Base-by-base conservation (phyloP, 305 asterid species). In the Fraxinus baroniana region DNA sequence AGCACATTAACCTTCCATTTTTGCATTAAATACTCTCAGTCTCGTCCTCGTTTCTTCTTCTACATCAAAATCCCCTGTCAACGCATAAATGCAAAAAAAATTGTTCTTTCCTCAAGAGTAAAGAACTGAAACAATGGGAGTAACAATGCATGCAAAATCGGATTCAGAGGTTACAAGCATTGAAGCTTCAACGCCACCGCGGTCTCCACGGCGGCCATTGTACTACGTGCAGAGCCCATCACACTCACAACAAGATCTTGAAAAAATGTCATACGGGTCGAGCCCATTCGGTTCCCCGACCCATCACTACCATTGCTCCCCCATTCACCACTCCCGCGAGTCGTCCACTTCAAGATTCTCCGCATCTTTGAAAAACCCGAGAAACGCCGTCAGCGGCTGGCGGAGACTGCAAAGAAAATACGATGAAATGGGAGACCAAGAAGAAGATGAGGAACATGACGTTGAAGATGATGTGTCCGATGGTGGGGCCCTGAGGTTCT, bases 201-300 rank as follows among this genome's bases (percentile, higher is more conserved):
- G 97, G n/a, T 93, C 97, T 0, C 97, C 97, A 0, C 89, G 96
- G 8, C 89, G 91, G 24, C 92, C 94, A 7, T 68, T 93, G 36
- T 95, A 95, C 93, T 94, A 87, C 87, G 99, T 95, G 17, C 99
- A 95, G 89, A 94, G 98, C 89, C 98, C 98, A 3, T 88, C 97
- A 0, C 98, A 92, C 76, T 89, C 93, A 7, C 94, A 90, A 1
- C 90, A 92, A 74, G 96, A 94, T 37, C 85, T 88, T 0, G 97
- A 95, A 80, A 93, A 95, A 33, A 91, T 95, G 94, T 92, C 97
- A 1, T 93, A 85, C 85, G 92, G 93, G 30, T 95, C 97, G 7
- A 93, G 95, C 49, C 98, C 97, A 0, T 89, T 89, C 76, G 97
- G 91, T 13, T 94, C 99, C 0, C 99, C 99, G 1, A 8, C 92